Evolutionary conservation across 257 asterid species (phyloP), one percentile per base, ranked within the genome.

Genomic region (Mentha longifolia): DNA sequence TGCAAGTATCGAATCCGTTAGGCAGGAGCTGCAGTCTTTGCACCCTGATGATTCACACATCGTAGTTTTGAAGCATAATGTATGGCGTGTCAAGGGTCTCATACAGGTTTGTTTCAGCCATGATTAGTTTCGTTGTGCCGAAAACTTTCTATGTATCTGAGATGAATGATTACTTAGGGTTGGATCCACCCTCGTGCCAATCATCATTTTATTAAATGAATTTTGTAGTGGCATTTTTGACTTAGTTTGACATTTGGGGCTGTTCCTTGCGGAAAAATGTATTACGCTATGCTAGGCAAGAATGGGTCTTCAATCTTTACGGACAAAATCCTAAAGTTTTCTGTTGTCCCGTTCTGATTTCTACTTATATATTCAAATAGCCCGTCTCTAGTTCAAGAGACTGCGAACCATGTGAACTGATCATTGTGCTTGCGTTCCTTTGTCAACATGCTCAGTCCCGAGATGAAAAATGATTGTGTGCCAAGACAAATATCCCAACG

Each of bases 1-100:
- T 67, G 95, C 96, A 12, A 85, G 86, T 76, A 55, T 79, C 9
- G 89, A 88, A 55, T 84, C 96, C 39, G 95, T 91, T 75, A 78
- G 97, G 54, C 92, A 89, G 56, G 97, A 91, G 75, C 74, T 91
- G 77, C 88, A 72, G 31, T 80, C 91, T 4, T 57, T 83, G 56
- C 97, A 91, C 81, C 97, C 96, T 3, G 91, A 91, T 76, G 96
- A 91, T 84, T 71, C 97, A 3, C 88, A 91, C 4, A 86, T 91
- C 54, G 97, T 91, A 16, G 95, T 89, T 75, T 76, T 85, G 42
- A 91, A 82, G 86, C 97, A 90, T 78, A 90, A 86, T 25, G 94
- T 88, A 41, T 88, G 97, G 96, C 93, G 97, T 17, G 97, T 91
- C 63, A 91, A 91, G 79, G 97, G 97, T 62, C 84, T 91, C 61